These are phyloP conservation scores for Saturnispora mendoncae DNA, from an alignment of 805 yeast species.

Conservation along the genomic window DNA sequence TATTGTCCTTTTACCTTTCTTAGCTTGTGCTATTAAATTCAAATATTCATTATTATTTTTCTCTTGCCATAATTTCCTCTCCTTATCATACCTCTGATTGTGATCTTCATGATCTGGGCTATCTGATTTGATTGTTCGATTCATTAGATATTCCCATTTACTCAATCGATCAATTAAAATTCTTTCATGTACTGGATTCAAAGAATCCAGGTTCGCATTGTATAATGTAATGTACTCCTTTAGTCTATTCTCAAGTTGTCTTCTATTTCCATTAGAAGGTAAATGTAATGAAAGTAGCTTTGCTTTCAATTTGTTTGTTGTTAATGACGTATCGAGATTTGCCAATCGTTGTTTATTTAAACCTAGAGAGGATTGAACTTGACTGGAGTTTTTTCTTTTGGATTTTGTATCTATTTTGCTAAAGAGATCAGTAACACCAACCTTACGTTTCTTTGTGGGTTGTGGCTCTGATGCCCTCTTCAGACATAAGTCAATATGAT, in stretches of 20 bases:
- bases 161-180: conserved; percentile 46
- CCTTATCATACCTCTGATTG: conserved; percentile 27
- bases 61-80: conserved; percentile 19
- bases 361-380: conserved; percentile 20
- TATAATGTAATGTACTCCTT: conserved; percentile 67
- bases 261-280: conserved; percentile 54
- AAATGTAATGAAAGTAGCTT: conserved; percentile 47
- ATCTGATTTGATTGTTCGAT: conserved; percentile 13
- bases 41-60: conserved; percentile 20
- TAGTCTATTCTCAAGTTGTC: conserved; percentile 59
- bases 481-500: conserved; percentile 58
- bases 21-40: conserved; percentile 23
- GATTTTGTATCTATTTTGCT: not conserved
- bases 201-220: conserved; percentile 75
- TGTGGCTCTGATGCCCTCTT: conserved; percentile 1
- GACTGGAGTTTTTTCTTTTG: conserved; percentile 11
- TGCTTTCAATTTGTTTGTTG: conserved; percentile 51
- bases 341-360: conserved; percentile 35
- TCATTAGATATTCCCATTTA: conserved; percentile 52
- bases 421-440: conserved; percentile 1
- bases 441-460: not conserved
- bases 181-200: conserved; percentile 49
- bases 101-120: conserved; percentile 9
- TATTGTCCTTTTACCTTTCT: conserved; percentile 1
- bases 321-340: conserved; percentile 53